Conservation (phyloP, 306 rosid genomes). For the Prinsepia uniflora region DNA sequence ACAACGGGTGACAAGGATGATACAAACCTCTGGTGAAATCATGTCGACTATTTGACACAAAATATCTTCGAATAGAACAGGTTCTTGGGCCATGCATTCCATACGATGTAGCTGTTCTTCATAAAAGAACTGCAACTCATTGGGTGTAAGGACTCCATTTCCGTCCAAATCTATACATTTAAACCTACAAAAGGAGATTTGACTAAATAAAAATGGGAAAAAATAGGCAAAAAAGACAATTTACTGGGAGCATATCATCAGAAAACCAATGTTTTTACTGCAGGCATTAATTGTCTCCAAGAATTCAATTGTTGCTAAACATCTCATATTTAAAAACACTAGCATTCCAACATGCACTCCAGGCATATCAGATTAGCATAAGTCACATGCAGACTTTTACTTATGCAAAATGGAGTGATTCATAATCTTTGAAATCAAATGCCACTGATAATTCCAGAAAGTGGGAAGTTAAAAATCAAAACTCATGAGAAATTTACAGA, state of each 20-base stretch:
- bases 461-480: neutral
- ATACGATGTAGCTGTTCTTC: constrained; percentile 99
- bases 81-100: constrained; percentile 99
- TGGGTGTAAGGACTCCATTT: constrained; percentile 82
- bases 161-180: constrained; percentile 96
- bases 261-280: neutral
- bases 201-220: constrained; percentile 12
- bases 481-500: neutral
- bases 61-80: constrained; percentile 93
- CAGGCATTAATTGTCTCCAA: neutral
- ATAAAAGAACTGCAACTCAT: constrained; percentile 91
- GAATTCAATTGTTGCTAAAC: neutral
- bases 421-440: neutral
- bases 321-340: neutral
- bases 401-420: neutral
- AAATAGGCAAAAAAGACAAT: neutral
- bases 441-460: neutral
- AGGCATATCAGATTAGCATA: neutral
- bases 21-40: constrained; percentile 78
- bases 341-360: neutral
- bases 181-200: constrained; percentile 58
- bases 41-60: constrained; percentile 94
- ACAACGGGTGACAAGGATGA: neutral
- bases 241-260: neutral
- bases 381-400: neutral